phyloP scores from a whole-genome alignment of 805 yeast species.

The Saccharomycopsis sp. region DNA sequence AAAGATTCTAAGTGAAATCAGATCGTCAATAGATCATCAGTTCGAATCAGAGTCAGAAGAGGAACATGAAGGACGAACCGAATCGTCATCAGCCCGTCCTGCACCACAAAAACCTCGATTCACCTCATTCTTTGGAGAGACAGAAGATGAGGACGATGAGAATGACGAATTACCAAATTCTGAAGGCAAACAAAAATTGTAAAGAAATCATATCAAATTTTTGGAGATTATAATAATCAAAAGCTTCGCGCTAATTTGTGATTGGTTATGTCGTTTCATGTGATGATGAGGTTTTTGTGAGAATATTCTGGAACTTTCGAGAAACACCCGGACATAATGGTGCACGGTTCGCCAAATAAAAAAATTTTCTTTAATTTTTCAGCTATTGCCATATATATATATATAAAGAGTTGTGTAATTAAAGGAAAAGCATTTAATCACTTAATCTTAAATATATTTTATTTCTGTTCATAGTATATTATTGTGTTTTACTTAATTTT shows the following conservation, averaged over 20 bases:
- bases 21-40: constrained; percentile 25
- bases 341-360: not conserved
- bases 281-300: not conserved
- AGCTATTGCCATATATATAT: not conserved
- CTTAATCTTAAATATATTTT: not conserved
- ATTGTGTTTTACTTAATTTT: not conserved
- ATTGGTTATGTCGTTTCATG: too few species aligned
- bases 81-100: not conserved
- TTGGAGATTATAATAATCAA: not conserved
- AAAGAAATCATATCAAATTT: too few species aligned
- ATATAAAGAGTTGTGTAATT: not conserved
- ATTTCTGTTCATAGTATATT: not conserved
- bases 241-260: not conserved
- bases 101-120: constrained; percentile 13
- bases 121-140: constrained; percentile 5
- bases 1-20: constrained; percentile 30
- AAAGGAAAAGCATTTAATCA: not conserved
- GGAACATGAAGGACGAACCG: constrained; percentile 18
- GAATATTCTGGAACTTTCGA: constrained; percentile 5
- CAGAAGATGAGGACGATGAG: constrained; percentile 2
- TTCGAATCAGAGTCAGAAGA: constrained; percentile 10
- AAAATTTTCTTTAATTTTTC: constrained; percentile 1
- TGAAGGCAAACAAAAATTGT: not conserved
- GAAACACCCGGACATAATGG: constrained; percentile 10
- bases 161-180: constrained; percentile 3